These are phyloP conservation scores for Choanephora cucurbitarum DNA, from an alignment of 371 early-diverging fungal genomes.

Conservation along the genomic window DNA sequence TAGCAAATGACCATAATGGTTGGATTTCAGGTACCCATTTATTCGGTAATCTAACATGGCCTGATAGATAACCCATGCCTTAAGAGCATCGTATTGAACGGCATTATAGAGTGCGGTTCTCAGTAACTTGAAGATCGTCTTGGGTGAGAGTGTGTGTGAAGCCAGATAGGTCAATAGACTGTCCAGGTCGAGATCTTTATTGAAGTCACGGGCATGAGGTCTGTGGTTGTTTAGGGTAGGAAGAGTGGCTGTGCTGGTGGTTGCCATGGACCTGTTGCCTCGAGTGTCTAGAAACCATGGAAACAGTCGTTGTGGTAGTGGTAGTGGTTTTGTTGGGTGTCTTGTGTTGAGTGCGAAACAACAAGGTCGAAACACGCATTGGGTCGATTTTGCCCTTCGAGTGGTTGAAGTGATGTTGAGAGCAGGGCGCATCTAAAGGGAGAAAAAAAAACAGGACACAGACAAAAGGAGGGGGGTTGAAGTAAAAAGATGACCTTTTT, in stretches of 20 bases:
- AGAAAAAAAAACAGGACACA: conserved; percentile 3
- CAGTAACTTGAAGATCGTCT: conserved; percentile 29
- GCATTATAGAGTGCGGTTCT: conserved; percentile 36
- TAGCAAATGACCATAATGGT: conserved; percentile 44
- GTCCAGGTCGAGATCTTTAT: conserved; percentile 14
- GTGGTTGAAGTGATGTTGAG: conserved; percentile 19
- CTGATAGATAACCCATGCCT: conserved; percentile 42
- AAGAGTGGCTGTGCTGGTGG: conserved; percentile 6
- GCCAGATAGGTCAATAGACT: conserved; percentile 2
- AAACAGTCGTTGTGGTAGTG: conserved; percentile 11
- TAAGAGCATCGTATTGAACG: conserved; percentile 17
- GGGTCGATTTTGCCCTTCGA: conserved; percentile 23
- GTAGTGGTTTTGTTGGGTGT: conserved; percentile 1
- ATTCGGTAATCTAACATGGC: conserved; percentile 32
- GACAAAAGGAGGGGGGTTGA: no score
- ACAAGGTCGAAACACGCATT: conserved; percentile 21
- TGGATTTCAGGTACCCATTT: conserved; percentile 26
- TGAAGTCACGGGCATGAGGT: conserved; percentile 15
- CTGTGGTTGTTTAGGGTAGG: background rate
- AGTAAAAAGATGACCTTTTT: background rate
- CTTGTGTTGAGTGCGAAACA: conserved; percentile 2
- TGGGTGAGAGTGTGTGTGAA: background rate
- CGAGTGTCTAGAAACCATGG: conserved; percentile 12
- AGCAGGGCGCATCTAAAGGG: conserved; percentile 27
- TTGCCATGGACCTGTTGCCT: conserved; percentile 6